Base-by-base conservation (phyloP, 805 yeast genomes). In the Candida peoriensis region DNA sequence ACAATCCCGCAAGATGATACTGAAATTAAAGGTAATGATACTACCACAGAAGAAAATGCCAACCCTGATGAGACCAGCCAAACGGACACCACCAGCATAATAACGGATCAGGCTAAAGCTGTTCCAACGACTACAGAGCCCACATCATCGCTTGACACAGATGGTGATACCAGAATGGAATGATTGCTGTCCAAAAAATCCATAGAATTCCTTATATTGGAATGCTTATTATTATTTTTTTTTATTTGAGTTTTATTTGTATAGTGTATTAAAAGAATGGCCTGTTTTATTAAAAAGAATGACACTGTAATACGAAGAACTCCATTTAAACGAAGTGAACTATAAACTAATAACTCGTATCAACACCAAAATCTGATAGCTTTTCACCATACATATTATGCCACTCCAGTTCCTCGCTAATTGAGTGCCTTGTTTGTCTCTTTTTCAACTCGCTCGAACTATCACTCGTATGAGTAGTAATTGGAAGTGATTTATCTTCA, bases 351-450 rank as follows among this genome's bases (percentile, higher is more conserved):
- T n/a, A n/a, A n/a, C n/a, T n/a, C 7, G 73, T 39, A 52, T 89
- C 97, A 3, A 90, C 97, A 0, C 97, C 97, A 55, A 76, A 89
- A 58, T 87, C 96, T 25, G 71, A 72, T 30, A 90, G 61, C 10
- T 72, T 71, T 50, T 90, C 97, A n/a, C 98, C 98, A 54, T 81
- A 69, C 13, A 70, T 78, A 53, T 84, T 87, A 37, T 58, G 60
- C 95, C 95, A 89, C 27, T 73, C 65, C 11, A n/a, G n/a, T n/a
- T n/a, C n/a, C n/a, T n/a, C n/a, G n/a, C n/a, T n/a, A n/a, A n/a
- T n/a, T n/a, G n/a, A n/a, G n/a, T n/a, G n/a, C n/a, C n/a, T n/a
- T n/a, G n/a, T n/a, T n/a, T n/a, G n/a, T n/a, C n/a, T n/a, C n/a
- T n/a, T n/a, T n/a, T n/a, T n/a, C n/a, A n/a, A n/a, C n/a, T n/a